Evolutionary conservation across 2,329 filamentous ascomycete genomes (phyloP).

Genomic region (Colletotrichum spaethianum): DNA sequence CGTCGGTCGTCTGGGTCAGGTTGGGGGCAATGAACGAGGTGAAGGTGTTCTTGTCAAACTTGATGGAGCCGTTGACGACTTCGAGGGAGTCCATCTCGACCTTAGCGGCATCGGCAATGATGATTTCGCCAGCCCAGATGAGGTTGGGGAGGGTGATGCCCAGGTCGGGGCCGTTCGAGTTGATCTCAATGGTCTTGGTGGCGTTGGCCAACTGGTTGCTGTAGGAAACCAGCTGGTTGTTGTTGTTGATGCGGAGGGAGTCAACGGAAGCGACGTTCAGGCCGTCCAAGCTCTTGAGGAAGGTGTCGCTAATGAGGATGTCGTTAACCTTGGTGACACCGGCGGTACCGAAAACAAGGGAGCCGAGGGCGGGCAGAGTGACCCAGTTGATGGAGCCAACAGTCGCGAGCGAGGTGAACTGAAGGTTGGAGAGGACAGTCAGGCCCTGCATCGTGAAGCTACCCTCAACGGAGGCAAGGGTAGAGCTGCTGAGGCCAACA

Average conservation of each 20-base stretch:
- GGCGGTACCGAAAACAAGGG: slow-evolving; percentile 63
- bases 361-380: slow-evolving; percentile 75
- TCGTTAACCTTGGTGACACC: slow-evolving; percentile 76
- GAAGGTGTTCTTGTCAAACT: slow-evolving; percentile 87
- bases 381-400: slow-evolving; percentile 80
- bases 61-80: slow-evolving; percentile 82
- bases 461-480: slow-evolving; percentile 76
- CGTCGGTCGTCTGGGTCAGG: slow-evolving; percentile 75
- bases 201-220: slow-evolving; percentile 85
- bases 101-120: slow-evolving; percentile 81
- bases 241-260: slow-evolving; percentile 90
- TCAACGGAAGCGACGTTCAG: slow-evolving; percentile 84
- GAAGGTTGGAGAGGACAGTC: slow-evolving; percentile 77
- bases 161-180: slow-evolving; percentile 83
- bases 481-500: slow-evolving; percentile 72
- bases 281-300: slow-evolving; percentile 82
- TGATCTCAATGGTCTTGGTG: slow-evolving; percentile 78
- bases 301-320: slow-evolving; percentile 88
- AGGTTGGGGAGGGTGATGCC: slow-evolving; percentile 84
- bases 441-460: slow-evolving; percentile 79
- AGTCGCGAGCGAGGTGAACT: slow-evolving; percentile 74
- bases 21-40: slow-evolving; percentile 74
- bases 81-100: slow-evolving; percentile 82
- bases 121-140: slow-evolving; percentile 64
- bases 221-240: slow-evolving; percentile 82